Evolutionary conservation across 139 green algal species (phyloP).

Genomic region (Astrephomene gubernaculifera): DNA sequence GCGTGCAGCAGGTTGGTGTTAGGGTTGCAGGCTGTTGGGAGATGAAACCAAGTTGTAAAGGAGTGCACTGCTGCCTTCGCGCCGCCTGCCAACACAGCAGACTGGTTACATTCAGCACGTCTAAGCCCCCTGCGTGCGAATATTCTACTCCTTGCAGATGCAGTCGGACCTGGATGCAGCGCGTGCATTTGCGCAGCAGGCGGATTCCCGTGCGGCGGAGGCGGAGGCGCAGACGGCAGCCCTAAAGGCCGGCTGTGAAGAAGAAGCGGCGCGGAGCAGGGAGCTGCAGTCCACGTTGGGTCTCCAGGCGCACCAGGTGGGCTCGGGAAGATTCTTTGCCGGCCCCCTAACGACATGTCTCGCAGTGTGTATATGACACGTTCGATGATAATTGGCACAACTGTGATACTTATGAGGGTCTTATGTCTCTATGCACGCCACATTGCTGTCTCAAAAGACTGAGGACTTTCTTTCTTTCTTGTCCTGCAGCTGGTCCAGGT

Average conservation of each 20-base stretch:
- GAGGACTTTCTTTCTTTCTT: background rate
- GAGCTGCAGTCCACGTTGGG: slow-evolving; percentile 25
- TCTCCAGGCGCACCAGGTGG: slow-evolving; percentile 32
- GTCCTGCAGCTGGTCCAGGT: slow-evolving; percentile 4
- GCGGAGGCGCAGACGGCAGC: background rate
- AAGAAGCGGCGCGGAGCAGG: background rate
- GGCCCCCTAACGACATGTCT: too few relatives aligned
- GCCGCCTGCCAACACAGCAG: too few relatives aligned
- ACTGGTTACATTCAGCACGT: too few relatives aligned
- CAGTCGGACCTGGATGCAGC: background rate
- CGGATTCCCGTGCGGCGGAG: background rate
- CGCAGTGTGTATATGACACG: too few relatives aligned
- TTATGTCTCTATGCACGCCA: too few relatives aligned
- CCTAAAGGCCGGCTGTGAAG: background rate
- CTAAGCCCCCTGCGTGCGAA: too few relatives aligned
- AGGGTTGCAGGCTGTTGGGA: background rate
- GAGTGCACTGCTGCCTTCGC: too few relatives aligned
- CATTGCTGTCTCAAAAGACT: too few relatives aligned
- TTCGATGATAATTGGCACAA: too few relatives aligned
- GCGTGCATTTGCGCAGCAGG: slow-evolving; percentile 2
- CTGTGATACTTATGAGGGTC: too few relatives aligned
- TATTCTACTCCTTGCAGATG: slow-evolving; percentile 19
- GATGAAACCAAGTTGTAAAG: too few relatives aligned
- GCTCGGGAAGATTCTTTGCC: too few relatives aligned
- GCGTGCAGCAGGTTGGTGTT: background rate